Base-by-base conservation (phyloP, 2,329 filamentous ascomycete species). In the Beauveria asiatica region DNA sequence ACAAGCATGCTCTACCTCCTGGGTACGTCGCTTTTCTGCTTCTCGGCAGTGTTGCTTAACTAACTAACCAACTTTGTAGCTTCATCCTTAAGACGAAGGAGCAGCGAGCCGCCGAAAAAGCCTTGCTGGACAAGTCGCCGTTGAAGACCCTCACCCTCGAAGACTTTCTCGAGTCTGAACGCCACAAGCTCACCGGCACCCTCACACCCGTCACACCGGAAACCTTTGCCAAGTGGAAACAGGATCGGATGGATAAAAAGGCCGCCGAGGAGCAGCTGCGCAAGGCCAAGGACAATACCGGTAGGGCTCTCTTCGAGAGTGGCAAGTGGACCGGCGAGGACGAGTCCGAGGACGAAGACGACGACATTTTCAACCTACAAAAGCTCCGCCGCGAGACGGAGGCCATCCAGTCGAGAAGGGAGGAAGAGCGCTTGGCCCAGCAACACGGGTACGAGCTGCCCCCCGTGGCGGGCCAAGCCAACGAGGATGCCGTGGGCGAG, bases 41-140 rank as follows among this genome's bases (percentile, higher is more conserved):
- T 16, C 17, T 37, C n/a, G 19, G 46, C 37, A 37, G 10, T 17
- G 11, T 61, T 49, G 62, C 66, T 57, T 64, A 52, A 52, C 72
- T 74, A 64, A 73, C 65, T 50, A 19, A 11, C 16, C 39, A 19
- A 11, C 16, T 39, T 39, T 52, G 5, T 68, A 96, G 92, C 61
- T 99, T 97, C 78, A 80, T 99, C 48, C 83, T 99, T 64, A 99
- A 99, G 80, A 99, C 94, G 19, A 97, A 95, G 76, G 95, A 97
- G 73, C 94, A 99, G 73, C 84, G 91, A 67, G 92, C 91, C 2
- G 92, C 92, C 23, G 95, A 99, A 75, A 99, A 97, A 78, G 94
- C 94, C 3, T 77, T 97, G 60, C 81, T 96, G 81, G 94, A 97
- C 74, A 99, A 99, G 77, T 95, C 90, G 8, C 93, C 95, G 6